A percentile compares a stretch with the other conserved stretches of the same genome.
Evolutionary conservation across 176 grass and related monocot genomes (phyloP).

Genomic region (barley (Hordeum vulgare)): MorexV3_pseudomolecules_assembly NC_058523.1:549738783-549739282

Average conservation of each 20-base stretch:
- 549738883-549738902: not conserved
- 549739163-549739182: not conserved
- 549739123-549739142: constrained; percentile 23
- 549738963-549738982: constrained; percentile 32
- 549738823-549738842: not conserved
- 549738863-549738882: not conserved
- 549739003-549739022: not conserved
- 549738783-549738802: constrained; percentile 83
- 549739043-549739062: constrained; percentile 1
- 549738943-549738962: constrained; percentile 33
- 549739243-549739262: too few relatives aligned
- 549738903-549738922: not conserved
- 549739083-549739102: not conserved
- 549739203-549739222: not conserved
- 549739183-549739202: not conserved
- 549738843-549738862: not conserved
- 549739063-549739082: constrained; percentile 8
- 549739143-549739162: not conserved
- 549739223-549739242: too few relatives aligned
- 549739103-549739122: not conserved
- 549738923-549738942: not conserved
- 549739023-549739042: not conserved
- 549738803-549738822: constrained; percentile 29
- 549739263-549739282: too few relatives aligned
- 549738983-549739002: not conserved